Percentiles rank a stretch among this genome's conserved stretches.
phyloP scores from a whole-genome alignment of 2,329 filamentous ascomycete species.

The Whalleya microplaca region DNA sequence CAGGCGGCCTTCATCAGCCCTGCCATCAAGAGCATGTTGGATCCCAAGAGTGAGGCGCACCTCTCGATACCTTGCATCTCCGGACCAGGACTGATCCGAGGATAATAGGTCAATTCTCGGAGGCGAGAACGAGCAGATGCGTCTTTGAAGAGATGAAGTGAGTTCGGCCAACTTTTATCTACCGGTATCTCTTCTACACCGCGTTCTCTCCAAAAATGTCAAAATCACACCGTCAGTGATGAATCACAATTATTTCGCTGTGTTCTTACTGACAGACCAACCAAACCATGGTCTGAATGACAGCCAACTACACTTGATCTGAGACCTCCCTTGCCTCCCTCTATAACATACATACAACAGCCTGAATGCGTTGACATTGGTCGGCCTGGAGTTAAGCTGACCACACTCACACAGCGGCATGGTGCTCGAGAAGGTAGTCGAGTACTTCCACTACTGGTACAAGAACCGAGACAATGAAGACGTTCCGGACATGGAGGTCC shows the following conservation, averaged over 20 bases:
- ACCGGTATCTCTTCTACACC: neutral
- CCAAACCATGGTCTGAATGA: slow-evolving; percentile 52
- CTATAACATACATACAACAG: neutral
- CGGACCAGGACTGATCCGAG: slow-evolving; percentile 12
- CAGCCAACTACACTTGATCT: slow-evolving; percentile 68
- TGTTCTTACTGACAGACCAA: slow-evolving; percentile 55
- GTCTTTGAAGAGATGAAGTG: slow-evolving; percentile 76
- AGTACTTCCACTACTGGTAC: slow-evolving; percentile 85
- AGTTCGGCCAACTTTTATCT: slow-evolving; percentile 33
- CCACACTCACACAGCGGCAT: slow-evolving; percentile 57
- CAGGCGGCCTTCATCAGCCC: slow-evolving; percentile 72
- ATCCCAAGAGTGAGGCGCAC: slow-evolving; percentile 62
- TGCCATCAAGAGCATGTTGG: slow-evolving; percentile 75
- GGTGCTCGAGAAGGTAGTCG: slow-evolving; percentile 78
- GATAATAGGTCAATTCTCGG: slow-evolving; percentile 62
- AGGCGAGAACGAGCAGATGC: slow-evolving; percentile 67
- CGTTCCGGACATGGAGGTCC: slow-evolving; percentile 80
- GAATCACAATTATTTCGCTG: slow-evolving; percentile 45
- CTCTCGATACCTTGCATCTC: slow-evolving; percentile 21
- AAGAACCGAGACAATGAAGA: slow-evolving; percentile 71
- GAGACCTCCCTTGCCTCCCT: slow-evolving; percentile 41
- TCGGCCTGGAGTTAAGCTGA: slow-evolving; percentile 20
- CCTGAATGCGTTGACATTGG: neutral
- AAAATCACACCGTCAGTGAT: slow-evolving; percentile 37
- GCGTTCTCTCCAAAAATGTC: neutral